Base-by-base conservation (phyloP, 176 grass and related monocot genomes). In the Miscanthus lutarioriparius region DNA sequence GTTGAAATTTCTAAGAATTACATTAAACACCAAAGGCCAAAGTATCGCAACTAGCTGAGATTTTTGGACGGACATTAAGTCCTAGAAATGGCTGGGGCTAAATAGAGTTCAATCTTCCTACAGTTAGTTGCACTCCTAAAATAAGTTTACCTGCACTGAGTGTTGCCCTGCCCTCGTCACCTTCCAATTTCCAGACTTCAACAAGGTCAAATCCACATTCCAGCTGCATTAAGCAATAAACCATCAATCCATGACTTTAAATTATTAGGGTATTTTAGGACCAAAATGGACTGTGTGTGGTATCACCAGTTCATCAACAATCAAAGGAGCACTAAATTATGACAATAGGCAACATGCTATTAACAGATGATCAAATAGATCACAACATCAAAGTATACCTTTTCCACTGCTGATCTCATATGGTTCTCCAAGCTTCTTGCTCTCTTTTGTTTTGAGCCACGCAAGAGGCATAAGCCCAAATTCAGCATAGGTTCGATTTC, bases 111-210 rank as follows among this genome's bases (percentile, higher is more conserved):
- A 70, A 9, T 68, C 28, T 53, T 72, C 47, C 47, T 79, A 65
- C 41, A 49, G 83, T 77, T 70, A 82, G 35, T 56, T 72, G 53
- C 27, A 74, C 35, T 44, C n/a, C 51, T 70, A 85, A 82, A 67
- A 26, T 8, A 86, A 83, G 20, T 69, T 86, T 88, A 72, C 89
- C 88, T 86, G 51, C 28, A 88, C 4, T 72, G 28, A 11, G 49
- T 58, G 54, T 74, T 86, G 70, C 22, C 19, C 71, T 77, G 36
- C 17, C 75, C 87, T 83, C 61, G 16, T 62, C 44, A 16, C 62
- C 62, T 64, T 92, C 91, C 85, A 87, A 81, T 84, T 87, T 92
- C 85, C 89, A 95, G n/a, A 99, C 79, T 77, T 92, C 78, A 89
- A 30, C 93, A 79, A 96, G 74, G 48, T 88, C 69, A 89, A 80